Conservation (phyloP, 208 protist genomes). For the Phytomonas sp. region DNA sequence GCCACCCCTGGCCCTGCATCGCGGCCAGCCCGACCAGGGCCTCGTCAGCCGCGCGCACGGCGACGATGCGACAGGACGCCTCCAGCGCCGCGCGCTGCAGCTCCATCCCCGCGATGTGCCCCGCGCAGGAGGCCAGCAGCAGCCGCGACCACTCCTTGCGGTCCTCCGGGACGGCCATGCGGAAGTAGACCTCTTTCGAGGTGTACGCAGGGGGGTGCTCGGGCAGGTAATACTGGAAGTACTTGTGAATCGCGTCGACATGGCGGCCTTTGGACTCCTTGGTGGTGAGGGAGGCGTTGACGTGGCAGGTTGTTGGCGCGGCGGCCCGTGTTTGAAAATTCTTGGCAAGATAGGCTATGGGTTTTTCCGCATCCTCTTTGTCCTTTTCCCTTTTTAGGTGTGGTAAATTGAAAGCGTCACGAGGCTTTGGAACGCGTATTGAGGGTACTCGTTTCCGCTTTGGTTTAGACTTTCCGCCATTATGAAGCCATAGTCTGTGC, state of each 20-base stretch:
- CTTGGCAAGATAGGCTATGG: not conserved
- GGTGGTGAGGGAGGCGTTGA: not conserved
- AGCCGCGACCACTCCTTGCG: not conserved
- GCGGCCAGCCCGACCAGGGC: conserved; percentile 25
- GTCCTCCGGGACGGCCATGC: not conserved
- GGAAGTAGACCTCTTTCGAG: not conserved
- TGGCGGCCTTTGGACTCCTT: not conserved
- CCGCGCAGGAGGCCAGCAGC: not conserved
- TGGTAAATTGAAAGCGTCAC: not conserved
- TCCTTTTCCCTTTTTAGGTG: not conserved
- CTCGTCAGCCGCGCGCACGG: conserved; percentile 5
- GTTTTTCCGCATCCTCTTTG: not conserved
- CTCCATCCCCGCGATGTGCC: conserved; percentile 29
- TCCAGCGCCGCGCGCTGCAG: conserved; percentile 18
- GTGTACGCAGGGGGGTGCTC: not conserved
- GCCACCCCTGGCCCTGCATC: conserved; percentile 26
- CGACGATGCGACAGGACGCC: conserved; percentile 25
- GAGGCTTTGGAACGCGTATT: not conserved
- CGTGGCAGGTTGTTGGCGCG: not conserved
- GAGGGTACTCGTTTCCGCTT: not conserved
- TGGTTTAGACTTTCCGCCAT: not conserved
- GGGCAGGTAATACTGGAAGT: not conserved
- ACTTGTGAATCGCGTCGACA: not conserved
- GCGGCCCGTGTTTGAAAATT: not conserved
- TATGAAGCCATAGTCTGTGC: not conserved